Evolutionary conservation across 2,329 filamentous ascomycete genomes (phyloP).

Genomic region (Cercospora sp.): DNA sequence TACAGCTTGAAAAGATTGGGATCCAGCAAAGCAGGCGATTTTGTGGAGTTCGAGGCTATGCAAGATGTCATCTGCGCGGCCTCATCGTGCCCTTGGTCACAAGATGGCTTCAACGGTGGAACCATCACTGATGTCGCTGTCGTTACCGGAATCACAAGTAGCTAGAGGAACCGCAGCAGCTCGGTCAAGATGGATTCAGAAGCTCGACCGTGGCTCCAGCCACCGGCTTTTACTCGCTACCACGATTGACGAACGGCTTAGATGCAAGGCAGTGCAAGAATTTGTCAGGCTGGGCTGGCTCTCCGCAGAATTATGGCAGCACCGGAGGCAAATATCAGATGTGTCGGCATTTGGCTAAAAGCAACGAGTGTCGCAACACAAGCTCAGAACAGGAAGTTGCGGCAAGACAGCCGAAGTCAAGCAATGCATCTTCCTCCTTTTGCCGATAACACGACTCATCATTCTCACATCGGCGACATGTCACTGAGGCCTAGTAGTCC

Average conservation of each 20-base stretch:
- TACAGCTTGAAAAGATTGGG: constrained; percentile 42
- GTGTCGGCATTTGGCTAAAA: background rate
- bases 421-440: background rate
- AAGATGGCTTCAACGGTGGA: constrained; percentile 43
- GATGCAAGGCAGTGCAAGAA: background rate
- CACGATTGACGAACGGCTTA: background rate
- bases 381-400: background rate
- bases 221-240: constrained; percentile 11
- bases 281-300: background rate
- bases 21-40: constrained; percentile 43
- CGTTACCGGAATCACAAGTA: constrained; percentile 31
- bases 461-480: background rate
- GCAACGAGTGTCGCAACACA: background rate
- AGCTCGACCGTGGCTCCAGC: constrained; percentile 9
- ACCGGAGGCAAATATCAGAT: background rate
- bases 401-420: background rate
- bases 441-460: background rate
- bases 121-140: constrained; percentile 42
- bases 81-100: constrained; percentile 44
- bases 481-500: background rate
- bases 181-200: background rate
- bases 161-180: background rate
- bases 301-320: background rate
- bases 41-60: constrained; percentile 43
- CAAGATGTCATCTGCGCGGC: constrained; percentile 40